Conservation (phyloP, 176 grass and related monocot species). For the Bothriochloa decipiens region DNA sequence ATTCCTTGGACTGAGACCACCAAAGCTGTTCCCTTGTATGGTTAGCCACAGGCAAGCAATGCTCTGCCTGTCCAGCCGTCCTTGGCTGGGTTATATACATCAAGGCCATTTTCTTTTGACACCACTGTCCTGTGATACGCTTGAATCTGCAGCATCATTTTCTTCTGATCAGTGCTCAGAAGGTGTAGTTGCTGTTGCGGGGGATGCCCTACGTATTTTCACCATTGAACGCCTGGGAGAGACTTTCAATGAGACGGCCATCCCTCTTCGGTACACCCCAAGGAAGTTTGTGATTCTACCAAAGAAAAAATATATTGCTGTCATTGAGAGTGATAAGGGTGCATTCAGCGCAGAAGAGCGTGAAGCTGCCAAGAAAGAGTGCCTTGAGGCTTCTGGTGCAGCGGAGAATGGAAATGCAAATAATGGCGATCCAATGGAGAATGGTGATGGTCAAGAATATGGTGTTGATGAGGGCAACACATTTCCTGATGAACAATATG, state of each 20-base stretch:
- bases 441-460: constrained; percentile 72
- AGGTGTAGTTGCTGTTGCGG: constrained; percentile 96
- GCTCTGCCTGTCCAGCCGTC: constrained; percentile 95
- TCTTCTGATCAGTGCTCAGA: constrained; percentile 97
- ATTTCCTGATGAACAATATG: constrained; percentile 92
- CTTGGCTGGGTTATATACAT: constrained; percentile 97
- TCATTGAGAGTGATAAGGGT: constrained; percentile 94
- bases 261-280: constrained; percentile 88
- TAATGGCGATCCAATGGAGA: constrained; percentile 77
- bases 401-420: constrained; percentile 77
- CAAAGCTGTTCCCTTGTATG: constrained; percentile 83
- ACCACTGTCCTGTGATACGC: constrained; percentile 89
- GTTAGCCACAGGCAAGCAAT: constrained; percentile 90
- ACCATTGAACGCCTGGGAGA: constrained; percentile 88
- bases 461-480: constrained; percentile 63
- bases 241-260: constrained; percentile 95
- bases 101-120: constrained; percentile 96
- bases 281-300: constrained; percentile 94
- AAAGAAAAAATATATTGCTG: constrained; percentile 81
- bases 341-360: constrained; percentile 90
- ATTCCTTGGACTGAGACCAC: constrained; percentile 90
- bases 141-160: constrained; percentile 94
- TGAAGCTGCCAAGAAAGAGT: constrained; percentile 88
- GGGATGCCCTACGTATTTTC: constrained; percentile 90
- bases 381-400: constrained; percentile 68